Conservation (phyloP, 768 basidiomycete genomes). For the Leccinum broughii region DNA sequence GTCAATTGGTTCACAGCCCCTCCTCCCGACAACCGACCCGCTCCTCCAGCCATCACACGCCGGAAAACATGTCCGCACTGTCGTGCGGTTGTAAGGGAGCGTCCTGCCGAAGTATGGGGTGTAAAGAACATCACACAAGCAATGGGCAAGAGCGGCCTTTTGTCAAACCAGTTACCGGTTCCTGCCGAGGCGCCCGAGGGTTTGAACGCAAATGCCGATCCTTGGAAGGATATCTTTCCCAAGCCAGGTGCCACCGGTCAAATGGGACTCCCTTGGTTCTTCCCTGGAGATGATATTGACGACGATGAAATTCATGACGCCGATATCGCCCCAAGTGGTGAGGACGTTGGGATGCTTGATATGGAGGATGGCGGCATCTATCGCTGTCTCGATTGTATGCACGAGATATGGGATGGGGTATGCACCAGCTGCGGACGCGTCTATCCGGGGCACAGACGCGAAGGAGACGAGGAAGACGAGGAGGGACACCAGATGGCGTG, state of each 20-base stretch:
- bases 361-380: conserved; percentile 76
- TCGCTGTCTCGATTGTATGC: conserved; percentile 72
- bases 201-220: conserved; percentile 42
- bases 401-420: conserved; percentile 72
- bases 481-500: conserved; percentile 34
- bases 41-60: conserved; percentile 31
- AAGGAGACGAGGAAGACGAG: conserved; percentile 27
- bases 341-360: conserved; percentile 65
- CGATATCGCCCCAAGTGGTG: conserved; percentile 23
- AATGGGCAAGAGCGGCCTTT: conserved; percentile 55
- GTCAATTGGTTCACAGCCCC: conserved; percentile 72
- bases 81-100: conserved; percentile 42
- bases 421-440: conserved; percentile 62
- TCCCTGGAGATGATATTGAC: conserved; percentile 21
- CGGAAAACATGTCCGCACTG: conserved; percentile 49
- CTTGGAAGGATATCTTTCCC: conserved; percentile 68
- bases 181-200: conserved; percentile 29
- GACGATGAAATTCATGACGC: conserved; percentile 19
- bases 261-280: conserved; percentile 25
- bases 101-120: conserved; percentile 50
- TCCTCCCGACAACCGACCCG: conserved; percentile 28
- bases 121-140: conserved; percentile 47
- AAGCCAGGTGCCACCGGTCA: conserved; percentile 10
- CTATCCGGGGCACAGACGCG: conserved; percentile 53
- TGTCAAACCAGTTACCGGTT: conserved; percentile 27